Evolutionary conservation across 108 stramenopile species (phyloP).

Genomic region (Schizochytrium sp.): DNA sequence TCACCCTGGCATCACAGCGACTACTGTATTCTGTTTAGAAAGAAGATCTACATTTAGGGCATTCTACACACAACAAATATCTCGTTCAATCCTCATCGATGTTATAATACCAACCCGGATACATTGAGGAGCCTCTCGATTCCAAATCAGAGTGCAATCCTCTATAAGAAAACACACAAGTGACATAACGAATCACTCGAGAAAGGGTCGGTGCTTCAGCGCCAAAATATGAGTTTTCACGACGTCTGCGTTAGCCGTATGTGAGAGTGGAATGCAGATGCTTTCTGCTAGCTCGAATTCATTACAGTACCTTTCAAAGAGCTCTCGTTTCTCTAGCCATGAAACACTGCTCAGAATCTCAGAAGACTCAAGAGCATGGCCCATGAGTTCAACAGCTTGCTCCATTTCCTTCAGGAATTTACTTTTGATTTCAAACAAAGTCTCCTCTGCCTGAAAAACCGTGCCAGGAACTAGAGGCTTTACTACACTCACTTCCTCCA

Average conservation of each 20-base stretch:
- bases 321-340: background rate
- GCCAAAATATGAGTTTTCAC: background rate
- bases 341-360: background rate
- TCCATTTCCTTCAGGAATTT: background rate
- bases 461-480: background rate
- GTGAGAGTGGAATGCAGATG: background rate
- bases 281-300: constrained; percentile 29
- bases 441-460: background rate
- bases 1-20: too few species aligned
- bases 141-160: too few species aligned
- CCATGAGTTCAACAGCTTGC: background rate
- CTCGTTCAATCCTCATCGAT: too few species aligned
- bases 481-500: background rate
- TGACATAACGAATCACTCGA: too few species aligned
- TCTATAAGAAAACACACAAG: too few species aligned
- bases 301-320: background rate
- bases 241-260: background rate
- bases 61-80: too few species aligned
- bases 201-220: background rate
- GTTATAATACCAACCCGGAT: too few species aligned
- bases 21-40: too few species aligned
- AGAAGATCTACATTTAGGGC: too few species aligned
- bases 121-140: too few species aligned
- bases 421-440: background rate
- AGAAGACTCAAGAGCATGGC: background rate